Evolutionary conservation across 306 rosid genomes (phyloP), one percentile per base, ranked within the genome.

Genomic region (Glycine soja): DNA sequence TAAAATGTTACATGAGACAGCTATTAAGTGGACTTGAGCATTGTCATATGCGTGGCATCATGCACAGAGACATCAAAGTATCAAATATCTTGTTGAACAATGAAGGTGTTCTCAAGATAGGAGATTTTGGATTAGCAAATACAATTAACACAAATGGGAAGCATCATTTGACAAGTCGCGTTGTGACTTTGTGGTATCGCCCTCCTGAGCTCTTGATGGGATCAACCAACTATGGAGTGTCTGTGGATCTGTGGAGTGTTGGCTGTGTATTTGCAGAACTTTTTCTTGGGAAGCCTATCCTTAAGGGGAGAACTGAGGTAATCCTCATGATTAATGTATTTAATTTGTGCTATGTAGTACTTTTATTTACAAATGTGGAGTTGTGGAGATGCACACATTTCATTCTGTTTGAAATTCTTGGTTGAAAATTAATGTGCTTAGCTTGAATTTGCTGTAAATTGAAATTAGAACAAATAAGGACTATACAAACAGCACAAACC

Each of bases 161-260:
- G 81, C 92, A 90, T 18, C 90, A 79, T 0, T 79, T 96, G 64
- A 96, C 99, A 11, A 96, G 99, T 70, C 94, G 99, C 13, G 99
- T 96, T 32, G 97, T 96, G 65, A 96, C 99, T 3, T 73, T 96
- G 51, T 96, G 99, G 99, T 96, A 96, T 78, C 99, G 99, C 47
- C 99, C 99, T 43, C 99, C 99, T 0, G 99, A 96, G 64, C 97
- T 96, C 76, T 85, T 96, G 85, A 92, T 96, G 99, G 98, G 98
- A 54, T 87, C 99, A 3, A 96, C 98, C 1, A 89, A 74, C 65
- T 96, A 96, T 50, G 94, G 92, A 63, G 92, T 96, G 34, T 89
- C 97, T 0, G 97, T 96, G 74, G 99, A 96, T 79, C 90, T 96
- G 7, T 93, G 99, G 99, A 96, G 99, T 81, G 93, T 92, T 19